Conservation (phyloP, 768 basidiomycete species). For the Polyporus arcularius region DNA sequence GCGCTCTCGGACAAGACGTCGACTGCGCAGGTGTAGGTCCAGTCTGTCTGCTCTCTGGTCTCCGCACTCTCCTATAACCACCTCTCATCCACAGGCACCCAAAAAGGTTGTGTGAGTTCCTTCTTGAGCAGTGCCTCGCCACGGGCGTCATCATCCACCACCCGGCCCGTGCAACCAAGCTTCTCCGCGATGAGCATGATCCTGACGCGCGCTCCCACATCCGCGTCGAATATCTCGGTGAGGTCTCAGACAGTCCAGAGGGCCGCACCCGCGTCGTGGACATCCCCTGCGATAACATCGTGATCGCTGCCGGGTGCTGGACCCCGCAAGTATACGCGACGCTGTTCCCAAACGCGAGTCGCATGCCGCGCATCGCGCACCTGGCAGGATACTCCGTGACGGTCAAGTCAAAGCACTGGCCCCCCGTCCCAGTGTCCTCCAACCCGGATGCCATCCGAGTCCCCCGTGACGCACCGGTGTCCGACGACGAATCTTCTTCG, state of each 20-base stretch:
- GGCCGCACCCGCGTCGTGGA: conserved; percentile 12
- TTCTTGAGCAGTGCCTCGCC: conserved; percentile 30
- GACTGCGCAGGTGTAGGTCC: conserved; percentile 35
- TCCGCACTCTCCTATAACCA: neutral
- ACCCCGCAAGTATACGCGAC: conserved; percentile 34
- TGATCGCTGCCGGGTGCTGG: conserved; percentile 41
- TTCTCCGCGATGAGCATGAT: conserved; percentile 12
- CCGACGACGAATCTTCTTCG: neutral
- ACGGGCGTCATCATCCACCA: conserved; percentile 33
- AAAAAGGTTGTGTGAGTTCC: conserved; percentile 32
- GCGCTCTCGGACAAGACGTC: conserved; percentile 27
- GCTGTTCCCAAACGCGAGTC: conserved; percentile 32
- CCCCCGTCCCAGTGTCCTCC: conserved; percentile 2
- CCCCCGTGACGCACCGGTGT: neutral
- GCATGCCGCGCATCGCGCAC: conserved; percentile 29
- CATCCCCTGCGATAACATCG: conserved; percentile 33
- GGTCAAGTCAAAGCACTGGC: conserved; percentile 29
- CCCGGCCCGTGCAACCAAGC: conserved; percentile 28
- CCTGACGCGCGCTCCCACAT: conserved; percentile 15
- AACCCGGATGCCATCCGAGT: neutral
- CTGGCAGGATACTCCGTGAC: conserved; percentile 33
- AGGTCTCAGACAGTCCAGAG: conserved; percentile 3
- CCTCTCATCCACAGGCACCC: conserved; percentile 25
- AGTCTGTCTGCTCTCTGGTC: neutral
- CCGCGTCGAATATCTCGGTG: conserved; percentile 23